Evolutionary conservation across 2,329 filamentous ascomycete genomes (phyloP).

Genomic region (Hypoxylon rubiginosum): DNA sequence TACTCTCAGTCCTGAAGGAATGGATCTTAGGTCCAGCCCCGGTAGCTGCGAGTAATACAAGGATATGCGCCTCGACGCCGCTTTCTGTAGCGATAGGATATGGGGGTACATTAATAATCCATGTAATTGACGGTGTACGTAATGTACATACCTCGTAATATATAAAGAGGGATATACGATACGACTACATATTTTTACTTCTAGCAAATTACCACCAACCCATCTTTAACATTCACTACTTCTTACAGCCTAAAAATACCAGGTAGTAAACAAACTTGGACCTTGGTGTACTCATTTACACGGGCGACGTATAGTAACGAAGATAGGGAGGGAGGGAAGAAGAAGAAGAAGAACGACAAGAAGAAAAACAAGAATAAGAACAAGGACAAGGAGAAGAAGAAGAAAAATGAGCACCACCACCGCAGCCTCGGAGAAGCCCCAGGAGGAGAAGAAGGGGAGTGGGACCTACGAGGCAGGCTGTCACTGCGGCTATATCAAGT

Average conservation of each 20-base stretch:
- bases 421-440: not conserved
- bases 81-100: not conserved
- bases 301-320: no score
- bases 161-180: not conserved
- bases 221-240: not conserved
- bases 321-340: no score
- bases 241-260: not conserved
- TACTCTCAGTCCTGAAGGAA: conserved; percentile 3
- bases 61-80: not conserved
- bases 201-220: not conserved
- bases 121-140: no score
- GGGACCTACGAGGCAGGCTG: conserved; percentile 64
- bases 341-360: no score
- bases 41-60: not conserved
- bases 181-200: not conserved
- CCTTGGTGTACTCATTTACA: not conserved
- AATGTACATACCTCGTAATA: no score
- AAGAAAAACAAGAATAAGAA: not conserved
- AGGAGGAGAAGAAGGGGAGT: conserved; percentile 39
- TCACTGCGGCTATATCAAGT: conserved; percentile 66
- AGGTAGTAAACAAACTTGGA: not conserved
- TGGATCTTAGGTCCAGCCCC: no score
- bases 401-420: conserved; percentile 21
- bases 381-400: not conserved
- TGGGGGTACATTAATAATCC: not conserved